Conservation (phyloP, 1,139 yeast species). For the Geotrichum europaeum region DNA sequence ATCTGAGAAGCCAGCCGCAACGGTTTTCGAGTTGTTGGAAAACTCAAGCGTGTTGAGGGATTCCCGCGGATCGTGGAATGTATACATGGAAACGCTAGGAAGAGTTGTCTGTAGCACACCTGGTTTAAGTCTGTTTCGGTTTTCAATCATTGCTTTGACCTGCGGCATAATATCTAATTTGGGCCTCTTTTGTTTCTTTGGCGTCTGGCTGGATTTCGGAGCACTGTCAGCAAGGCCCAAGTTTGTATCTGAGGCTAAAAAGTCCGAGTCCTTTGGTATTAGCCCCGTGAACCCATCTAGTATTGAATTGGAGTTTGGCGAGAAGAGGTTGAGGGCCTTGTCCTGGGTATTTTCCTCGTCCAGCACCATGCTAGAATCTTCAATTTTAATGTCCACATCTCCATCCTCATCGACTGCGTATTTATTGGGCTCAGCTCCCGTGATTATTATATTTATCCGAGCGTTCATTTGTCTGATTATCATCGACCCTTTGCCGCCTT, state of each 20-base stretch:
- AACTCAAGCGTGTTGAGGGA: slow-evolving; percentile 79
- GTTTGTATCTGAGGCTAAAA: slow-evolving; percentile 32
- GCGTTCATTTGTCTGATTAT: slow-evolving; percentile 81
- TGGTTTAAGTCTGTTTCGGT: slow-evolving; percentile 64
- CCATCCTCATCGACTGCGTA: slow-evolving; percentile 25
- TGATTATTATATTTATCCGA: slow-evolving; percentile 63
- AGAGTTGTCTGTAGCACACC: slow-evolving; percentile 67
- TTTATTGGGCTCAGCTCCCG: slow-evolving; percentile 33
- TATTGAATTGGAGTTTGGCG: not conserved
- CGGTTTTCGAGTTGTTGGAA: slow-evolving; percentile 77
- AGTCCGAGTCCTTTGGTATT: slow-evolving; percentile 79
- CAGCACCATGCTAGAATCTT: slow-evolving; percentile 17
- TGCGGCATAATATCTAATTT: slow-evolving; percentile 76
- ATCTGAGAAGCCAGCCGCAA: slow-evolving; percentile 94
- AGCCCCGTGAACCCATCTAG: slow-evolving; percentile 44
- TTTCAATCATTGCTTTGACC: slow-evolving; percentile 72
- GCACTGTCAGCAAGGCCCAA: slow-evolving; percentile 51
- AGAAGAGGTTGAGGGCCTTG: slow-evolving; percentile 46
- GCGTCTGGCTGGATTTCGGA: slow-evolving; percentile 80
- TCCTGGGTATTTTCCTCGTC: slow-evolving; percentile 61
- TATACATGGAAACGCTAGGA: slow-evolving; percentile 96
- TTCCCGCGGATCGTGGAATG: slow-evolving; percentile 90
- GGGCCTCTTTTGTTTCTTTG: slow-evolving; percentile 39
- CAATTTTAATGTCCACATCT: not conserved
- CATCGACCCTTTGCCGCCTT: slow-evolving; percentile 85